phyloP scores from a whole-genome alignment of 768 basidiomycete species.

The Leccinum disarticulatum region DNA sequence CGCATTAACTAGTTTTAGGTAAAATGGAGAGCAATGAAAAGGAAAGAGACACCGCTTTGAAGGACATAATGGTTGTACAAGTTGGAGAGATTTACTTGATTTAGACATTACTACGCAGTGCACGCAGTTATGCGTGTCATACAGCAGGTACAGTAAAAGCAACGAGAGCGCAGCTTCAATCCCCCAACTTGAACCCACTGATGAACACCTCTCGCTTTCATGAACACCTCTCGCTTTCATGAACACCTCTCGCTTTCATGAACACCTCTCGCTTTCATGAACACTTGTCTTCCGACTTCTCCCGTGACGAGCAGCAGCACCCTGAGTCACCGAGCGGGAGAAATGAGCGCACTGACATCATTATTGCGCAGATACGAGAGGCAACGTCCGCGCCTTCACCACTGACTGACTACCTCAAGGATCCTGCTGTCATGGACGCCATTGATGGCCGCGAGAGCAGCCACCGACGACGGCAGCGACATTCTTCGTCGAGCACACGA shows the following conservation, averaged over 20 bases:
- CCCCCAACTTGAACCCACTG: background rate
- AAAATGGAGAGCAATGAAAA: background rate
- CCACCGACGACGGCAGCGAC: slow-evolving; percentile 29
- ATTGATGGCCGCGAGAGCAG: slow-evolving; percentile 34
- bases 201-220: slow-evolving; percentile 33
- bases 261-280: no score
- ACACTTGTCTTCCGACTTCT: slow-evolving; percentile 15
- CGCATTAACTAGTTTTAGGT: background rate
- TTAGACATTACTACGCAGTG: no score
- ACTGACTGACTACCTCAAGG: slow-evolving; percentile 43
- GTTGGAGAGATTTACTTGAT: background rate
- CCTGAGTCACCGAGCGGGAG: slow-evolving; percentile 10
- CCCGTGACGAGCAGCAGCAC: slow-evolving; percentile 11
- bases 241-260: no score
- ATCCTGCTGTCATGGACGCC: slow-evolving; percentile 39
- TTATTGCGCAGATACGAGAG: slow-evolving; percentile 40
- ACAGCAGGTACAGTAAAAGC: slow-evolving; percentile 16
- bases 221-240: slow-evolving; percentile 20
- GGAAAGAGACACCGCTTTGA: slow-evolving; percentile 64
- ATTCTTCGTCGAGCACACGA: slow-evolving; percentile 39
- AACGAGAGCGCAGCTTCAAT: slow-evolving; percentile 9
- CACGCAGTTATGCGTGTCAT: background rate
- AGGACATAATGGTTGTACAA: slow-evolving; percentile 47
- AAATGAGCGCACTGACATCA: slow-evolving; percentile 29
- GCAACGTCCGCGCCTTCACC: slow-evolving; percentile 47